Evolutionary conservation across 2,329 filamentous ascomycete genomes (phyloP).

Genomic region (Calonectria naviculata): DNA sequence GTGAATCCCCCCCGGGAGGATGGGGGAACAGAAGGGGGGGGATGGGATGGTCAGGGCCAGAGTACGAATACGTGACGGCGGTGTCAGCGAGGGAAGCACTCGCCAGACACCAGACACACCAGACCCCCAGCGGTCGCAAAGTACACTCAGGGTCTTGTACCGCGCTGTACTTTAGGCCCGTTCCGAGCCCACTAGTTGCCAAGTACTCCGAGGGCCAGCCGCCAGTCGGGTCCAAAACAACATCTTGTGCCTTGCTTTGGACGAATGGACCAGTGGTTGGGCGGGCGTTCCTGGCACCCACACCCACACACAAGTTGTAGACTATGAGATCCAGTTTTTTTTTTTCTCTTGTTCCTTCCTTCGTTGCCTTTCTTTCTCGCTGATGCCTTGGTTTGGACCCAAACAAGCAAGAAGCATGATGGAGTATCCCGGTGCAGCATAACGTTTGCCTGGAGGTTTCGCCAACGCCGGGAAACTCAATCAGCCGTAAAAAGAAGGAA

Average conservation of each 20-base stretch:
- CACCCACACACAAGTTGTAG: neutral
- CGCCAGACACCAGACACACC: neutral
- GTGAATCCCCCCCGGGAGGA: neutral
- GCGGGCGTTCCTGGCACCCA: slow-evolving; percentile 9
- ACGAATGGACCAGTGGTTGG: neutral
- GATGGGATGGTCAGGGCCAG: slow-evolving; percentile 6
- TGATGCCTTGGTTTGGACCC: neutral
- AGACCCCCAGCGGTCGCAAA: neutral
- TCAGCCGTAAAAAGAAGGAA: neutral
- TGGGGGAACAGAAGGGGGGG: neutral
- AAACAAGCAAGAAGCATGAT: neutral
- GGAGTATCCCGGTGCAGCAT: neutral
- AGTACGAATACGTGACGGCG: slow-evolving; percentile 26
- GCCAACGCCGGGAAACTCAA: neutral
- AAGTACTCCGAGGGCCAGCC: slow-evolving; percentile 4
- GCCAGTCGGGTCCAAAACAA: neutral
- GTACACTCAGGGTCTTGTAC: slow-evolving; percentile 20
- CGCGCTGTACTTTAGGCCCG: slow-evolving; percentile 10
- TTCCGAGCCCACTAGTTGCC: neutral
- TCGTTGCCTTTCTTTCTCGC: neutral
- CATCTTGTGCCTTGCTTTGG: slow-evolving; percentile 1
- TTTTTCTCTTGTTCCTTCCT: neutral
- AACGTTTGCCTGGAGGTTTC: neutral
- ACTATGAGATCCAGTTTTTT: neutral
- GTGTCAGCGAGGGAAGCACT: slow-evolving; percentile 10